These are phyloP conservation scores for Fremontodendron californicum DNA, from an alignment of 345 rosid genomes.

Conservation along the genomic window DNA sequence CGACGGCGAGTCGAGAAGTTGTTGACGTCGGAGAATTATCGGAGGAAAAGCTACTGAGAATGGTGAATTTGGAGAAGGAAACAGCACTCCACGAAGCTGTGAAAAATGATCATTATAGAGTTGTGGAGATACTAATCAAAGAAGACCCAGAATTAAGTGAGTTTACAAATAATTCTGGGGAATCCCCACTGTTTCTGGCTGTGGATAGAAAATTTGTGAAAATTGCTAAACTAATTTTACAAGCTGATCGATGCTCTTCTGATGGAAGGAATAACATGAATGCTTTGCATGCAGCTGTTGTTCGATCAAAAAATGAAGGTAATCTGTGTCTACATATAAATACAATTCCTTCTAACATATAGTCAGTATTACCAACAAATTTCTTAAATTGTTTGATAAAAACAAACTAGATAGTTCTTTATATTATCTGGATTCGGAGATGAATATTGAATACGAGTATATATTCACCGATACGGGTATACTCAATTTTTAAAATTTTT, in stretches of 20 bases:
- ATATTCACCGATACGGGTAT: no score
- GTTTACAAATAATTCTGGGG: conserved; percentile 8
- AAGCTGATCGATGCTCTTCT: conserved; percentile 7
- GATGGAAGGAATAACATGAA: conserved; percentile 19
- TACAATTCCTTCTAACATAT: no score
- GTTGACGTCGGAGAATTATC: not conserved
- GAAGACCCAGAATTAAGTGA: conserved; percentile 14
- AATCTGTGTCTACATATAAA: no score
- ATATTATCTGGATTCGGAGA: no score
- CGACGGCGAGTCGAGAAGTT: not conserved
- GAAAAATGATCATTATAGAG: conserved; percentile 4
- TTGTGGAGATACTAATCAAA: conserved; percentile 9
- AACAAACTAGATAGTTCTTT: no score
- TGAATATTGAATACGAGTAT: no score
- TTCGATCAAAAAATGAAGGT: not conserved
- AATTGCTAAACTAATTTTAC: conserved; percentile 3
- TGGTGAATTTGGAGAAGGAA: conserved; percentile 17
- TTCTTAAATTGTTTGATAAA: no score
- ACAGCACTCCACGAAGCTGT: conserved; percentile 18
- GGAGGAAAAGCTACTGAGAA: not conserved
- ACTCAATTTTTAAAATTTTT: no score
- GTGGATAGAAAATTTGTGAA: conserved; percentile 14
- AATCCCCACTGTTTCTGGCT: conserved; percentile 21
- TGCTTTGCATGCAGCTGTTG: conserved; percentile 21
- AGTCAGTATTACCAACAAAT: no score